Base-by-base conservation (phyloP, 179 eudicot species). In the Vitellaria paradoxa region DNA sequence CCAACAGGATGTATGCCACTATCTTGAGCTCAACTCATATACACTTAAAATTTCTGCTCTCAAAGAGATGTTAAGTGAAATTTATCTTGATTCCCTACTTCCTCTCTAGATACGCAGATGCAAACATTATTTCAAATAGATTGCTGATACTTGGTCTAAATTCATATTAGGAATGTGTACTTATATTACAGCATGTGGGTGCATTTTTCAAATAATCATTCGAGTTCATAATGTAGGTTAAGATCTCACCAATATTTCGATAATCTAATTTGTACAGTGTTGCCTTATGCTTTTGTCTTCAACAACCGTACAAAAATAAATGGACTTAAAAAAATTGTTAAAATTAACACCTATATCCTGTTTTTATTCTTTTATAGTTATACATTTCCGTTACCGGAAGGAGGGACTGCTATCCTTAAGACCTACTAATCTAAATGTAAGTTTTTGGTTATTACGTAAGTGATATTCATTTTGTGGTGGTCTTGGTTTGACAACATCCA, bases 1-100 rank as follows among this genome's bases (percentile, higher is more conserved):
- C 99, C 99, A 71, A 79, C 92, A 69, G 99, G 99, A 86, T 82
- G 99, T 94, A 87, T 71, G 82, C 61, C 72, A 10, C 9, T 46
- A 37, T 49, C 74, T 23, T 74, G 9, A 46, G 46, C 49, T 70
- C 42, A 9, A 23, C 15, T 12, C 53, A 40, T 45, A 20, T 20
- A 17, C 23, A 20, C 18, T 37, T 40, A 21, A 13, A 78, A 42
- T 42, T 21, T 21, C 24, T 23, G 21, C n/a, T 20, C 46, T 52
- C 23, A 37, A 61, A 52, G 56, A 11, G 49, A 73, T 49, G 70
- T 79, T 21, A 30, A 11, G 5, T 56, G 24, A 11, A 65, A 13
- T 50, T 65, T 47, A 56, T 64, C 71, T 72, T 78, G 42, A 4
- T 55, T 60, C 18, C 50, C 12, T 30, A 42, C 24, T 7, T 42